Percentiles rank a stretch among this genome's conserved stretches.
phyloP scores from a whole-genome alignment of 2,329 filamentous ascomycete species.

The Juglanconis sp. region DNA sequence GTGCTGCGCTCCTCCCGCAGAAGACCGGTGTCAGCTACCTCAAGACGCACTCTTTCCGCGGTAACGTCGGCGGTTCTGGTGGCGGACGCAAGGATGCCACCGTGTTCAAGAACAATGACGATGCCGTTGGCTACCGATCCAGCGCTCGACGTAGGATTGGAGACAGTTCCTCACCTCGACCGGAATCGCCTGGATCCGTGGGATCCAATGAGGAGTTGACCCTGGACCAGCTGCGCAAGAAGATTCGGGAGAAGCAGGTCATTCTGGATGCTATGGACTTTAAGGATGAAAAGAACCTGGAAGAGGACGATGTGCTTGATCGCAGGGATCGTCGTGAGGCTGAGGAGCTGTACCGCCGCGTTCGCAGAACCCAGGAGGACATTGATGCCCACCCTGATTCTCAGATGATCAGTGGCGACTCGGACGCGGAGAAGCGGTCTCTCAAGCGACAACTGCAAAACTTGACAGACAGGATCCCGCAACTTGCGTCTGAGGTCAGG shows the following conservation, averaged over 20 bases:
- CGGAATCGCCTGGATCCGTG: slow-evolving; percentile 68
- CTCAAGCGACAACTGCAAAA: slow-evolving; percentile 87
- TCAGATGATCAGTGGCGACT: slow-evolving; percentile 66
- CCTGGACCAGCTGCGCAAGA: slow-evolving; percentile 85
- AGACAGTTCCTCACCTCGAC: slow-evolving; percentile 71
- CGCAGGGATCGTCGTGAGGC: slow-evolving; percentile 86
- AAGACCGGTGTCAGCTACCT: slow-evolving; percentile 98
- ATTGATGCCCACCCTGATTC: slow-evolving; percentile 89
- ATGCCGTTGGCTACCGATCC: slow-evolving; percentile 87
- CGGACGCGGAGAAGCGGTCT: slow-evolving; percentile 80
- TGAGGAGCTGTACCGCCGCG: slow-evolving; percentile 89
- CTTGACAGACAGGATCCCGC: slow-evolving; percentile 83
- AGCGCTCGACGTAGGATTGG: slow-evolving; percentile 86
- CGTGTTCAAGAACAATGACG: slow-evolving; percentile 94
- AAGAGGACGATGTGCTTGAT: slow-evolving; percentile 90
- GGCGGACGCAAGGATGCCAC: slow-evolving; percentile 85
- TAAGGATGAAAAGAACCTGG: slow-evolving; percentile 81
- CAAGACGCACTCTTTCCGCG: slow-evolving; percentile 89
- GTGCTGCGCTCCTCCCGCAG: slow-evolving; percentile 86
- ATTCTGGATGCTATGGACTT: slow-evolving; percentile 95
- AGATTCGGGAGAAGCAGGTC: slow-evolving; percentile 90
- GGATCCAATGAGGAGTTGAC: slow-evolving; percentile 76
- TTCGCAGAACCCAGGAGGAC: slow-evolving; percentile 88
- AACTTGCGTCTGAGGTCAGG: slow-evolving; percentile 87
- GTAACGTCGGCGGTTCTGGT: slow-evolving; percentile 50